Evolutionary conservation across 805 yeast genomes (phyloP), one percentile per base, ranked within the genome.

Genomic region (Candida berthetii): DNA sequence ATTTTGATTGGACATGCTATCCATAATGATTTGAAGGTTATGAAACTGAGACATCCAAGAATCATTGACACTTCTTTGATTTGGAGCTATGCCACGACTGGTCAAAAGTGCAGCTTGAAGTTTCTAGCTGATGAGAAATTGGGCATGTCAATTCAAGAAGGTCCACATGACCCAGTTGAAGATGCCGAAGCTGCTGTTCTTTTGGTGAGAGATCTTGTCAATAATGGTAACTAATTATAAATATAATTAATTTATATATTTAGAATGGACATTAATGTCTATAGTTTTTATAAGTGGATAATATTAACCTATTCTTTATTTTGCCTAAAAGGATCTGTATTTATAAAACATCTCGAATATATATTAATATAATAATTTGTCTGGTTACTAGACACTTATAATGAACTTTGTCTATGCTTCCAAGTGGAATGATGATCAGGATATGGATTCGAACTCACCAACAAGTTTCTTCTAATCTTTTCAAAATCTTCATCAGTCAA

Each of bases 1-100:
- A 70, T 81, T 14, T 55, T 91, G 18, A 74, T 91, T 39, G 98
- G 99, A 2, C 99, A 91, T 59, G 90, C 98, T 0, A 65, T 91
- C 25, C 91, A 90, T 46, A 79, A 82, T 17, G 99, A 91, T 60
- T 66, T 91, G 38, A 68, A 72, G 9, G 96, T 80, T 3, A 61
- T 93, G 55, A 72, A 74, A 49, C 50, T 93, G 14, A 71, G 79
- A 37, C 98, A 91, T 57, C 82, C 85, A 2, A 68, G 62, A 14
- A 71, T 90, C 22, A 76, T 91, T 11, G 99, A 91, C 61, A 91
- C 98, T 0, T 71, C 96, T 0, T 50, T 85, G 1, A 65, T 82
- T 10, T 85, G 66, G 61, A 88, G 88, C 40, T 96, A 89, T 57
- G 74, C 77, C n/a, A 70, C 84, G 25, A 96, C 97, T 0, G 82